Evolutionary conservation across 225 moss, liverwort and hornwort species (phyloP).

Genomic region (Asterella californica): DNA sequence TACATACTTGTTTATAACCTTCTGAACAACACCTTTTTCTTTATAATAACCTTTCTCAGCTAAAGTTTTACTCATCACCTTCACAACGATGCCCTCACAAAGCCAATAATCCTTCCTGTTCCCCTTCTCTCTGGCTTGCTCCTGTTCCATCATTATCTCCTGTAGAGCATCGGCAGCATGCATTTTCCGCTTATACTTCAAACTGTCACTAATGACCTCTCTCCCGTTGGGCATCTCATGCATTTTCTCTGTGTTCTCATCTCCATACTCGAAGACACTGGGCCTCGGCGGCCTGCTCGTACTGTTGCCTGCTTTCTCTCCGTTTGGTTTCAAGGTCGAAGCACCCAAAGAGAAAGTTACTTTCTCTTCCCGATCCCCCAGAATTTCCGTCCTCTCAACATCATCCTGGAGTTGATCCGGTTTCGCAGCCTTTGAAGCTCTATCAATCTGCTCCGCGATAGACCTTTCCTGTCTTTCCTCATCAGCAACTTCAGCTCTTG

Average conservation of each 20-base stretch:
- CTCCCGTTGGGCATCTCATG: neutral
- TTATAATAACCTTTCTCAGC: slow-evolving; percentile 71
- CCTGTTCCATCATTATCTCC: slow-evolving; percentile 78
- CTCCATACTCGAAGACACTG: slow-evolving; percentile 46
- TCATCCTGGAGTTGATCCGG: slow-evolving; percentile 46
- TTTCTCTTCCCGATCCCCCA: slow-evolving; percentile 56
- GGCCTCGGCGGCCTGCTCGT: slow-evolving; percentile 34
- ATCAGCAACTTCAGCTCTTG: slow-evolving; percentile 73
- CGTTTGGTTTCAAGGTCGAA: slow-evolving; percentile 44
- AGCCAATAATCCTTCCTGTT: slow-evolving; percentile 87
- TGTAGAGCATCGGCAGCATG: slow-evolving; percentile 44
- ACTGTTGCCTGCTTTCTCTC: slow-evolving; percentile 46
- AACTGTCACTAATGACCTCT: slow-evolving; percentile 7
- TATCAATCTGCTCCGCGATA: slow-evolving; percentile 81
- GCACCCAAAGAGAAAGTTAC: slow-evolving; percentile 62
- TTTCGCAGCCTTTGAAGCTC: slow-evolving; percentile 50
- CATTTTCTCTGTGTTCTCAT: neutral
- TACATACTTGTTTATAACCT: slow-evolving; percentile 70
- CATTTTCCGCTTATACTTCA: slow-evolving; percentile 6
- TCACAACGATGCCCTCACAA: slow-evolving; percentile 74
- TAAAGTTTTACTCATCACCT: slow-evolving; percentile 71
- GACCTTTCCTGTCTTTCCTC: slow-evolving; percentile 85
- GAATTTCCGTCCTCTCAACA: slow-evolving; percentile 48
- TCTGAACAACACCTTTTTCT: slow-evolving; percentile 70
- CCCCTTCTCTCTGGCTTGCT: slow-evolving; percentile 66